A percentile compares a stretch with the other conserved stretches of the same genome.
phyloP scores from a whole-genome alignment of 495 filamentous ascomycete genomes.

The Aspergillus coremiiformis region DNA sequence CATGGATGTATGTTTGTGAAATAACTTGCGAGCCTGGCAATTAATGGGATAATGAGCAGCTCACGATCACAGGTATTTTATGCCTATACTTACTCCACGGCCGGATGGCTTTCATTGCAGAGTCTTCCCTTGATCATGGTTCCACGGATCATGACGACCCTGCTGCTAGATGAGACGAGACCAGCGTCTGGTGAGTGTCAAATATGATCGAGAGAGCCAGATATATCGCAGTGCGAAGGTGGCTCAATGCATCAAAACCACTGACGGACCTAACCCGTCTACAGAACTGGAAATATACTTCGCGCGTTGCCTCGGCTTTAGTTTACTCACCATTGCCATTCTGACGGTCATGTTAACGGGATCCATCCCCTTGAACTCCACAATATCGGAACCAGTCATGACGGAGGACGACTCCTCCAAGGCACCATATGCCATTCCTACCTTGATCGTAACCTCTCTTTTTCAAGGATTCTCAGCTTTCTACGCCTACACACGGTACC shows the following conservation, averaged over 20 bases:
- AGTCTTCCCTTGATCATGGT: conserved; percentile 55
- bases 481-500: conserved; percentile 61
- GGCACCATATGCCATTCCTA: conserved; percentile 62
- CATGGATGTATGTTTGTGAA: conserved; percentile 18
- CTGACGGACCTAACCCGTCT: neutral
- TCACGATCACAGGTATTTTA: conserved; percentile 49
- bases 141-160: conserved; percentile 56
- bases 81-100: conserved; percentile 56
- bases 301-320: conserved; percentile 59
- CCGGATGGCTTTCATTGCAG: conserved; percentile 62
- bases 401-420: conserved; percentile 46
- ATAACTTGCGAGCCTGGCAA: neutral
- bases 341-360: conserved; percentile 66
- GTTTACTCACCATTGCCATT: conserved; percentile 56
- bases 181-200: conserved; percentile 44
- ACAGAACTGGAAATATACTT: conserved; percentile 67
- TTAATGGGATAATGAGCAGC: neutral
- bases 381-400: conserved; percentile 32
- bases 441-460: conserved; percentile 54
- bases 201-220: neutral
- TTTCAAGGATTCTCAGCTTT: conserved; percentile 59
- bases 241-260: neutral
- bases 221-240: too few species aligned
- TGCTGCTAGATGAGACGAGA: conserved; percentile 53
- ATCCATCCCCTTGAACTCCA: conserved; percentile 59